Percentiles rank a stretch among this genome's conserved stretches.
Evolutionary conservation across 192 early-diverging fungal genomes (phyloP).

Genomic region (Coemansia reversa): DNA sequence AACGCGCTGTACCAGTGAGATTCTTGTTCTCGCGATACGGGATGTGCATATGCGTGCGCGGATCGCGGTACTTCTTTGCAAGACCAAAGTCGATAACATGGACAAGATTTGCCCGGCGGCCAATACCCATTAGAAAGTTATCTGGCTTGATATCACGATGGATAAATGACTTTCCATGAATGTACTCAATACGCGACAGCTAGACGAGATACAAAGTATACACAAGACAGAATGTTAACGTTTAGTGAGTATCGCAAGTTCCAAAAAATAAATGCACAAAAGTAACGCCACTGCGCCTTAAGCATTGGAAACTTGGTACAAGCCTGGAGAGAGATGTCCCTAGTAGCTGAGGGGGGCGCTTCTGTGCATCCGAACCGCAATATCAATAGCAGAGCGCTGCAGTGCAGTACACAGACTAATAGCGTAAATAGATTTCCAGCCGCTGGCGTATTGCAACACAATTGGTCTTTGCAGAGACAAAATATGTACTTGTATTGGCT

Average conservation of each 20-base stretch:
- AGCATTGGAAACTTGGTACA: neutral
- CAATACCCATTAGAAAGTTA: constrained; percentile 89
- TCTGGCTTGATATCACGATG: constrained; percentile 91
- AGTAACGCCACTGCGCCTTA: constrained; percentile 3
- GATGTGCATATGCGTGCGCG: constrained; percentile 82
- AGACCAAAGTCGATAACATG: constrained; percentile 91
- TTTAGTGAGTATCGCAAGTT: constrained; percentile 1
- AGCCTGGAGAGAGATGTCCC: neutral
- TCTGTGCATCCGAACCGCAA: neutral
- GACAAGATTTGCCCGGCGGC: constrained; percentile 78
- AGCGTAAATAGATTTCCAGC: neutral
- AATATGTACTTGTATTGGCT: neutral
- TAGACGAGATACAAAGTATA: constrained; percentile 37
- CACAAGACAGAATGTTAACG: neutral
- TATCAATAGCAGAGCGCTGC: neutral
- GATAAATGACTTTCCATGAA: constrained; percentile 86
- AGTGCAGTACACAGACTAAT: neutral
- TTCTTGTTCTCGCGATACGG: constrained; percentile 92
- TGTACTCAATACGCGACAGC: constrained; percentile 74
- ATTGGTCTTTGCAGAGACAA: neutral
- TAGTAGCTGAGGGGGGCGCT: neutral
- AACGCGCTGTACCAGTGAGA: constrained; percentile 88
- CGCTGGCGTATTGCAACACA: neutral
- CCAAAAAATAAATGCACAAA: constrained; percentile 10
- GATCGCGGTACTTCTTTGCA: constrained; percentile 85